Conservation (phyloP, 306 rosid species). For the Potentilla sterilis region DNA sequence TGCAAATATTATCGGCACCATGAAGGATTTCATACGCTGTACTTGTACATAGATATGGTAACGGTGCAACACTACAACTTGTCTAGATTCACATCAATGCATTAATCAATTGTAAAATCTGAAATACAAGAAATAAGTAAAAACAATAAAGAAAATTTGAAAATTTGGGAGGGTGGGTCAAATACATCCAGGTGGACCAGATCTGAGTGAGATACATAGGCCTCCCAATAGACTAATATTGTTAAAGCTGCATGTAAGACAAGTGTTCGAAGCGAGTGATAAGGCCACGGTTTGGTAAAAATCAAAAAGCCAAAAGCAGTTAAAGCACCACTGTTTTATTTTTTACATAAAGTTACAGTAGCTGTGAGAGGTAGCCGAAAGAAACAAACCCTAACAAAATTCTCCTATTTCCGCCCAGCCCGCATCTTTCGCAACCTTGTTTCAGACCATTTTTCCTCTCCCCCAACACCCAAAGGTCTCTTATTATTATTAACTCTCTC, state of each 20-base stretch:
- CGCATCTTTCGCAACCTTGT: constrained; percentile 87
- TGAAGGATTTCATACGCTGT: too few species aligned
- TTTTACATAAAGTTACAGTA: not conserved
- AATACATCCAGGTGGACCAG: not conserved
- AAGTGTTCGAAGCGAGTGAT: constrained; percentile 50
- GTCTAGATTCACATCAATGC: too few species aligned
- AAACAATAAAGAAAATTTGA: not conserved
- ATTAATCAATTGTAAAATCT: too few species aligned
- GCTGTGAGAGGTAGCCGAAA: not conserved
- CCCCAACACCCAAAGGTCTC: constrained; percentile 13
- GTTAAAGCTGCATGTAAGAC: constrained; percentile 73
- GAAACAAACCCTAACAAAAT: constrained; percentile 36
- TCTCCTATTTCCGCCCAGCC: constrained; percentile 48
- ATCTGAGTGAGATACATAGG: not conserved
- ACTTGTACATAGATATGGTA: too few species aligned
- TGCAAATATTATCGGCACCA: too few species aligned
- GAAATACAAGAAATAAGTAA: too few species aligned
- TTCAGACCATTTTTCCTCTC: constrained; percentile 70
- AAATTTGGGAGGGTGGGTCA: not conserved
- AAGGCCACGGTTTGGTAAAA: constrained; percentile 29
- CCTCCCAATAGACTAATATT: not conserved
- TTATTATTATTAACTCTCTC: not conserved
- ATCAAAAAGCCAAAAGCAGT: too few species aligned
- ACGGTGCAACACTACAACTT: too few species aligned
- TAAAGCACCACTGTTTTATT: not conserved